phyloP scores from a whole-genome alignment of 1,284 basidiomycete species.

The Trametes sp. region DNA sequence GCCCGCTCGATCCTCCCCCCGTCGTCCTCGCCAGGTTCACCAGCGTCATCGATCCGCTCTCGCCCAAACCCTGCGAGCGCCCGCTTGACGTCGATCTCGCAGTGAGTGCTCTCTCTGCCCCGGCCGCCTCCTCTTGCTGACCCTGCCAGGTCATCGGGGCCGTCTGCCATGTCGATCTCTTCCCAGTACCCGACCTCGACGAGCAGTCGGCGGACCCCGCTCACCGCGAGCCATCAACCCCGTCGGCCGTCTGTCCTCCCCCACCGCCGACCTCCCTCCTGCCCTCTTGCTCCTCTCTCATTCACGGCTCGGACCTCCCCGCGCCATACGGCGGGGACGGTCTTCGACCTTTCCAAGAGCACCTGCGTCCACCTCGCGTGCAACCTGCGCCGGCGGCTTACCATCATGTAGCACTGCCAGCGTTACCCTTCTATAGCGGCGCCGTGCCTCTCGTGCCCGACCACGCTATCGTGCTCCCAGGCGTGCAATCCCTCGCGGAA shows the following conservation, averaged over 20 bases:
- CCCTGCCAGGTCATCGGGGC: constrained; percentile 52
- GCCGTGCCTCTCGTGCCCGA: not conserved
- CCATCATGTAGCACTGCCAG: no score
- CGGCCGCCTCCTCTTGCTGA: not conserved
- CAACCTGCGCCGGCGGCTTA: no score
- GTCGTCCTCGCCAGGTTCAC: constrained; percentile 45
- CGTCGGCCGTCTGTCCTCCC: not conserved
- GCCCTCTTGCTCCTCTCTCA: no score
- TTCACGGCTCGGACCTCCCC: no score
- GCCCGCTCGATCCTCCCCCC: constrained; percentile 51
- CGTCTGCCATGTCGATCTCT: constrained; percentile 73
- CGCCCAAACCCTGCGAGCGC: constrained; percentile 39
- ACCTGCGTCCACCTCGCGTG: no score
- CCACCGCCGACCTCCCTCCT: no score
- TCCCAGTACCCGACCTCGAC: constrained; percentile 51
- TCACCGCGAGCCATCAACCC: not conserved
- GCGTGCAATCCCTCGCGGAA: not conserved
- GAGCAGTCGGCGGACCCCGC: not conserved
- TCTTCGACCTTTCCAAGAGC: no score
- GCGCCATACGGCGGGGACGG: no score
- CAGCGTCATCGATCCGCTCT: constrained; percentile 36
- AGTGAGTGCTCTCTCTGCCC: constrained; percentile 32
- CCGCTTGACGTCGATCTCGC: constrained; percentile 37
- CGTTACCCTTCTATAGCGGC: no score
- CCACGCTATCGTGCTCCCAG: not conserved